Evolutionary conservation across 345 rosid species (phyloP).

Genomic region (Nephelium lappaceum): DNA sequence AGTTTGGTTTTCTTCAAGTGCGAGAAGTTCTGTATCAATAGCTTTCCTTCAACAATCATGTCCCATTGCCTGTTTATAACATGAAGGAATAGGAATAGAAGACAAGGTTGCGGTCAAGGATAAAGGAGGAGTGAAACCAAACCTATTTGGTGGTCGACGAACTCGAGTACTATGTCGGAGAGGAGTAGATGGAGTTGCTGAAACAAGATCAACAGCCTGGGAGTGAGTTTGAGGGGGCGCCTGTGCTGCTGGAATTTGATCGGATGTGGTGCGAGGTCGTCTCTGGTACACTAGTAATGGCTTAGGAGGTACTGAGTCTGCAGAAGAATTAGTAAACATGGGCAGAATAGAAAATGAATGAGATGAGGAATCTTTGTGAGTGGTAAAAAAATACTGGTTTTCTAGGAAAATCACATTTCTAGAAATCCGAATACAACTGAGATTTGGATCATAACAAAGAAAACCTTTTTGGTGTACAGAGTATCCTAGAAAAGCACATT

Average conservation of each 20-base stretch:
- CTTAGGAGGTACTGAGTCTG: background rate
- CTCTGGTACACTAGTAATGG: background rate
- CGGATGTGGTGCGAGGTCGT: too few relatives aligned
- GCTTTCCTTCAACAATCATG: background rate
- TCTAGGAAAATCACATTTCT: background rate
- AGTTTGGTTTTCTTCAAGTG: slow-evolving; percentile 1
- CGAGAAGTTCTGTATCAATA: background rate
- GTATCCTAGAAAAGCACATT: background rate
- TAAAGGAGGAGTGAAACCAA: background rate
- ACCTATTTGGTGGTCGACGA: background rate
- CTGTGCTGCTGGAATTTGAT: too few relatives aligned
- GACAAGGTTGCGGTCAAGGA: background rate
- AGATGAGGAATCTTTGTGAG: background rate
- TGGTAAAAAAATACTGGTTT: background rate
- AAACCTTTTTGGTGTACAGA: background rate
- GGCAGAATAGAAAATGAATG: background rate
- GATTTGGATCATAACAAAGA: slow-evolving; percentile 2
- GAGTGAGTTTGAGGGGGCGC: background rate
- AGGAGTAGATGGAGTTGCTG: background rate
- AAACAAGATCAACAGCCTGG: background rate
- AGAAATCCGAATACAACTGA: background rate
- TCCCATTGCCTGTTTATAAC: background rate
- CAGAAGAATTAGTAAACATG: background rate
- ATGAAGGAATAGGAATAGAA: slow-evolving; percentile 1
- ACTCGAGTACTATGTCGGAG: background rate